Evolutionary conservation across 2,329 filamentous ascomycete genomes (phyloP).

Genomic region (Fusarium anthophilum): DNA sequence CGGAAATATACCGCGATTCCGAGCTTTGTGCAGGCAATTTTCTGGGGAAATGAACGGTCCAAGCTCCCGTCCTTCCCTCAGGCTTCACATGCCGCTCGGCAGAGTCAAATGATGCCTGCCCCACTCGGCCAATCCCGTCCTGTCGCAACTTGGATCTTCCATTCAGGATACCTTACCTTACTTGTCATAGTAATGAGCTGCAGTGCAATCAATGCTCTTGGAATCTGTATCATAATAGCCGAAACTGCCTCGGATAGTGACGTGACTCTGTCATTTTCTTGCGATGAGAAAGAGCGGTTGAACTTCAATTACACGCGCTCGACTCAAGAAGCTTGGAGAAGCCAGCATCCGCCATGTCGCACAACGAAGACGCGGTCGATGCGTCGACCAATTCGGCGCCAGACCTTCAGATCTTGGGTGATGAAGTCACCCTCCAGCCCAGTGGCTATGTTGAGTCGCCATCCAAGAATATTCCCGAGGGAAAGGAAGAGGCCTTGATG

Average conservation of each 20-base stretch:
- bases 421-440: slow-evolving; percentile 78
- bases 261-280: slow-evolving; percentile 15
- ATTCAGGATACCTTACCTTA: slow-evolving; percentile 1
- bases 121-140: slow-evolving; percentile 39
- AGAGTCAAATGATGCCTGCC: slow-evolving; percentile 26
- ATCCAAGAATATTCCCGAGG: slow-evolving; percentile 54
- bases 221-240: slow-evolving; percentile 14
- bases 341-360: slow-evolving; percentile 42
- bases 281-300: slow-evolving; percentile 32
- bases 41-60: slow-evolving; percentile 33
- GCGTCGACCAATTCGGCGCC: slow-evolving; percentile 63
- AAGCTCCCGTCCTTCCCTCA: slow-evolving; percentile 9
- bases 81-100: slow-evolving; percentile 43
- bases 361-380: slow-evolving; percentile 44
- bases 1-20: slow-evolving; percentile 29
- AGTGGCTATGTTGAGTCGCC: slow-evolving; percentile 70
- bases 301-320: slow-evolving; percentile 21
- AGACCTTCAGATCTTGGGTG: slow-evolving; percentile 80
- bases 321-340: background rate
- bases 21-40: slow-evolving; percentile 12
- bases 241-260: slow-evolving; percentile 4
- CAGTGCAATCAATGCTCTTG: slow-evolving; percentile 11
- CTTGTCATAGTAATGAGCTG: background rate
- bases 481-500: slow-evolving; percentile 75
- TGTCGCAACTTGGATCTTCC: slow-evolving; percentile 30